Conservation (phyloP, 148 eudicot species). For the Mesembryanthemum crystallinum region DNA sequence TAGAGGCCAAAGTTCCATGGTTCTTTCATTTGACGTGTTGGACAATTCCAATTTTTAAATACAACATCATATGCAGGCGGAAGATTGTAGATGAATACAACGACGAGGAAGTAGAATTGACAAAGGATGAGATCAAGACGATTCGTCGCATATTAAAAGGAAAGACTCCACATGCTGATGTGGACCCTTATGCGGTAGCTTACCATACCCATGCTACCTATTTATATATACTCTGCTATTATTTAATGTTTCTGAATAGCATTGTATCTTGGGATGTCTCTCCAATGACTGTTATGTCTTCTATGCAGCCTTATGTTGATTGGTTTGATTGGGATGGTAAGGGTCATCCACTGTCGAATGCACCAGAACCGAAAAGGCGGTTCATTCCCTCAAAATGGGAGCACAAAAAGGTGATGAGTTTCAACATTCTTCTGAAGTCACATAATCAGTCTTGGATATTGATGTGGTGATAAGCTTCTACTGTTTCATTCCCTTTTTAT, state of each 20-base stretch:
- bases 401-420: constrained; percentile 52
- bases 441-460: background rate
- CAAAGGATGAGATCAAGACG: constrained; percentile 54
- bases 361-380: constrained; percentile 93
- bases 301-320: constrained; percentile 82
- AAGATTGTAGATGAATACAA: constrained; percentile 75
- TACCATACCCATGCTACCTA: background rate
- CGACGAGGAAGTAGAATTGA: constrained; percentile 84
- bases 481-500: background rate
- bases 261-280: background rate
- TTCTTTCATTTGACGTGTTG: background rate
- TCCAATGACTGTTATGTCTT: constrained; percentile 10
- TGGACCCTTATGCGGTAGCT: constrained; percentile 75
- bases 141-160: constrained; percentile 68
- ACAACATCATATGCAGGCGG: constrained; percentile 50
- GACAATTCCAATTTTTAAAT: background rate
- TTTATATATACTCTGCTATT: background rate
- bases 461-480: background rate
- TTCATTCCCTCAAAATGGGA: constrained; percentile 94
- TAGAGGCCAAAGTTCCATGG: background rate
- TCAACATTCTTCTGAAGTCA: background rate
- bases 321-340: constrained; percentile 77
- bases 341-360: constrained; percentile 75
- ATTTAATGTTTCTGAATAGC: background rate
- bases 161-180: constrained; percentile 85